phyloP scores from a whole-genome alignment of 352 stramenopile genomes.

The Thalassiosira pacifica region DNA sequence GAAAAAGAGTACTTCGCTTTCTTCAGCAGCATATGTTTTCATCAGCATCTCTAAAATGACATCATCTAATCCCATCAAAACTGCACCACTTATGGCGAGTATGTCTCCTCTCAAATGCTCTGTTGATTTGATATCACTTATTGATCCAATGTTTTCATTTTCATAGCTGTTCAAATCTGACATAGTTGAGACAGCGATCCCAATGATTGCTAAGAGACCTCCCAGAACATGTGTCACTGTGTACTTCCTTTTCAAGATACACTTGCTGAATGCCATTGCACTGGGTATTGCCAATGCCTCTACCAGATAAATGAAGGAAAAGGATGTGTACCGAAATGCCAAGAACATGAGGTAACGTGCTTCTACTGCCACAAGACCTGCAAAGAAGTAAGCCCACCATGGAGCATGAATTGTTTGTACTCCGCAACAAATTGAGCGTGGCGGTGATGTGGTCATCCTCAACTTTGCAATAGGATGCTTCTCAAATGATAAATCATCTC shows the following conservation, averaged over 20 bases:
- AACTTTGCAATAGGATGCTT: not conserved
- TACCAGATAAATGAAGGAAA: conserved; percentile 95
- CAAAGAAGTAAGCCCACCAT: conserved; percentile 61
- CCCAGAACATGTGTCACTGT: conserved; percentile 78
- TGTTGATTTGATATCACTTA: conserved; percentile 3
- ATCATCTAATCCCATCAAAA: conserved; percentile 55
- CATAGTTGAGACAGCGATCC: conserved; percentile 92
- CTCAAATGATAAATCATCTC: not conserved
- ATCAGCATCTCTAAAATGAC: conserved; percentile 71
- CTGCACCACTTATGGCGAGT: conserved; percentile 35
- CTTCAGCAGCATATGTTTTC: conserved; percentile 71
- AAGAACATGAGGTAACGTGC: conserved; percentile 94
- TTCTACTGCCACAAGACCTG: conserved; percentile 90
- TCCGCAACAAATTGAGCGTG: conserved; percentile 45
- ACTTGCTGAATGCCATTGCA: conserved; percentile 92
- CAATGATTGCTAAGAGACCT: conserved; percentile 92
- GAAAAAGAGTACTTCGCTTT: conserved; percentile 92
- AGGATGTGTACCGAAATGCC: conserved; percentile 94
- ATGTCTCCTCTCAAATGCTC: conserved; percentile 50
- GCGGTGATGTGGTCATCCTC: conserved; percentile 1
- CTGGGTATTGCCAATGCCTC: conserved; percentile 96
- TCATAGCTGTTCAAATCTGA: conserved; percentile 90
- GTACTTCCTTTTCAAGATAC: conserved; percentile 87
- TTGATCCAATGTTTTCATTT: conserved; percentile 86
- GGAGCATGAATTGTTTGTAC: conserved; percentile 55